Conservation (phyloP, 306 rosid species). For the Ormosia semicastrata region DNA sequence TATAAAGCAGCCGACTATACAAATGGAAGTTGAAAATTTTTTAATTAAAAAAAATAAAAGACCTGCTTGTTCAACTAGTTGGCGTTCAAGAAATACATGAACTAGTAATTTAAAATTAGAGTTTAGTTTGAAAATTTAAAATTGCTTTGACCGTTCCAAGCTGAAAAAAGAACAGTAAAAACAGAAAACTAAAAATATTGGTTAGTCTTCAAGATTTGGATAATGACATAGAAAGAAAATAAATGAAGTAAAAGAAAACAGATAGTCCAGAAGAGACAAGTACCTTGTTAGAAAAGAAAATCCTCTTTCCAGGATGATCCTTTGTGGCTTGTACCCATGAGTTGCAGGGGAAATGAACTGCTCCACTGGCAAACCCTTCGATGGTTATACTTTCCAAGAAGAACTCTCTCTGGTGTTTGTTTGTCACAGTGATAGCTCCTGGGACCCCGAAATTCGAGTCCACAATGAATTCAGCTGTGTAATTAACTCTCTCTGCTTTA, state of each 20-base stretch:
- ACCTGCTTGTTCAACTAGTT: neutral
- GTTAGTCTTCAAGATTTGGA: neutral
- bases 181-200: neutral
- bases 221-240: neutral
- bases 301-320: constrained; percentile 62
- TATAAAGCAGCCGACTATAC: neutral
- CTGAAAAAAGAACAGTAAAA: neutral
- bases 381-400: constrained; percentile 67
- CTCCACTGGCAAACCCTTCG: constrained; percentile 74
- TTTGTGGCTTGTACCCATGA: constrained; percentile 79
- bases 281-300: constrained; percentile 82
- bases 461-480: constrained; percentile 72
- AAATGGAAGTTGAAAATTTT: neutral
- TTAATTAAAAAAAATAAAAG: neutral
- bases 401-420: constrained; percentile 78
- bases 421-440: constrained; percentile 70
- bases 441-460: constrained; percentile 72
- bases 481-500: constrained; percentile 63
- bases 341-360: constrained; percentile 80
- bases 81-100: neutral
- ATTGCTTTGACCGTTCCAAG: constrained; percentile 12
- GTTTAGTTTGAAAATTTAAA: neutral
- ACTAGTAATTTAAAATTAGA: neutral
- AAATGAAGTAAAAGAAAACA: neutral
- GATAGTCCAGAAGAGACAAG: neutral